Evolutionary conservation across 2,329 filamentous ascomycete genomes (phyloP), one percentile per base, ranked within the genome.

Genomic region (Fusarium heterosporum): DNA sequence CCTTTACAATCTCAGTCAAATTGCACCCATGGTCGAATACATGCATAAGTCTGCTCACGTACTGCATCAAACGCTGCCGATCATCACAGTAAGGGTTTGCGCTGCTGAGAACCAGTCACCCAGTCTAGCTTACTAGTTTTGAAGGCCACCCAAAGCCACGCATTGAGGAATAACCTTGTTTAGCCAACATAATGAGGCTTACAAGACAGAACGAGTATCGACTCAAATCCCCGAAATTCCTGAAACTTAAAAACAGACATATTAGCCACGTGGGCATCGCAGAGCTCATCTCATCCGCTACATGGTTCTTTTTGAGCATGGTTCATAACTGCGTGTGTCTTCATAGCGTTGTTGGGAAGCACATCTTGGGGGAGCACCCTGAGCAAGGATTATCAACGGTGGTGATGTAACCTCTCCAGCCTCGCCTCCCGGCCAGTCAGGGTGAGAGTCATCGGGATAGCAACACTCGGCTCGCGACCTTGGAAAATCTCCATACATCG

Each of bases 361-460:
- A 64, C 43, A 19, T 32, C 28, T 39, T 52, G 64, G 72, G 59
- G 70, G 70, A 56, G 59, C 49, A 61, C 43, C 69, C 66, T 68
- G 43, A 38, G 51, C 50, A 54, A 28, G 55, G 55, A 57, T 55
- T 57, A 68, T 55, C 50, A 60, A 55, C 61, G 66, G 66, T 68
- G 66, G 66, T 69, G 60, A 36, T 36, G n/a, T n/a, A 36, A 36
- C 34, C 16, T 36, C 34, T n/a, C 30, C 59, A 64, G 61, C 65
- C 66, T 66, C 55, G 22, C 22, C 22, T 22, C 50, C 53, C 63
- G 52, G 64, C 40, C 45, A 52, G 48, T 49, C 42, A 57, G 34
- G 22, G 25, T 47, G 42, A 22, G 26, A 26, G 28, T 40, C 38
- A 34, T 45, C 58, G 43, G 41, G 39, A 42, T 42, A 45, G 26